Evolutionary conservation across 257 asterid genomes (phyloP).

Genomic region (Capsicum baccatum): DNA sequence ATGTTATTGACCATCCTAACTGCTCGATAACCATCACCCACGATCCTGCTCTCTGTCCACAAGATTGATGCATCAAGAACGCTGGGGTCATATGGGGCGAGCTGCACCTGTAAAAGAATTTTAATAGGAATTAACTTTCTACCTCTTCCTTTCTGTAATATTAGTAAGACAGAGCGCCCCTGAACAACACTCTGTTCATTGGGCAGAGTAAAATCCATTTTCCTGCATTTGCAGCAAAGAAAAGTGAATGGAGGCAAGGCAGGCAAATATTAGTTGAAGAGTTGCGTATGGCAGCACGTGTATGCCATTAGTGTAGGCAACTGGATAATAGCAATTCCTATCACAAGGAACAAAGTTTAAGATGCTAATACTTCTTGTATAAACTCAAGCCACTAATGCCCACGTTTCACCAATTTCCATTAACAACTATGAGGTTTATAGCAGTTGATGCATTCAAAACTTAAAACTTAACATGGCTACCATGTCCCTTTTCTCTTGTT

Average conservation of each 20-base stretch:
- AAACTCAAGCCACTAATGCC: neutral
- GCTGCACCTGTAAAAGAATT: slow-evolving; percentile 43
- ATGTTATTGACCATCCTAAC: slow-evolving; percentile 87
- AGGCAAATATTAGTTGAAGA: slow-evolving; percentile 14
- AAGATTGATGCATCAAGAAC: slow-evolving; percentile 75
- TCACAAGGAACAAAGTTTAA: slow-evolving; percentile 9
- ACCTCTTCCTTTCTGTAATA: no score
- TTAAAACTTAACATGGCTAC: neutral
- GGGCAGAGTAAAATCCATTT: neutral
- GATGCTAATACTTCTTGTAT: neutral
- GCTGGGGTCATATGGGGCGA: slow-evolving; percentile 61
- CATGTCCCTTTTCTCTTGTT: neutral
- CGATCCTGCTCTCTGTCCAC: slow-evolving; percentile 90
- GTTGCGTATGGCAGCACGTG: neutral
- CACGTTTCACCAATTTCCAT: neutral
- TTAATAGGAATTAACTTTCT: neutral
- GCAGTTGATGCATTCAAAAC: slow-evolving; percentile 13
- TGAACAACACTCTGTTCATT: neutral
- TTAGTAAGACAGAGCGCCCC: neutral
- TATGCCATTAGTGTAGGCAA: slow-evolving; percentile 19
- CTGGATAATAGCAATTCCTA: neutral
- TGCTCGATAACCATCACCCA: slow-evolving; percentile 73
- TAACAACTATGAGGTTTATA: slow-evolving; percentile 2
- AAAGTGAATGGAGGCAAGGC: neutral
- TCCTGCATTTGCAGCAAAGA: neutral